Conservation (phyloP, 2,329 filamentous ascomycete genomes). For the Onygena corvina region DNA sequence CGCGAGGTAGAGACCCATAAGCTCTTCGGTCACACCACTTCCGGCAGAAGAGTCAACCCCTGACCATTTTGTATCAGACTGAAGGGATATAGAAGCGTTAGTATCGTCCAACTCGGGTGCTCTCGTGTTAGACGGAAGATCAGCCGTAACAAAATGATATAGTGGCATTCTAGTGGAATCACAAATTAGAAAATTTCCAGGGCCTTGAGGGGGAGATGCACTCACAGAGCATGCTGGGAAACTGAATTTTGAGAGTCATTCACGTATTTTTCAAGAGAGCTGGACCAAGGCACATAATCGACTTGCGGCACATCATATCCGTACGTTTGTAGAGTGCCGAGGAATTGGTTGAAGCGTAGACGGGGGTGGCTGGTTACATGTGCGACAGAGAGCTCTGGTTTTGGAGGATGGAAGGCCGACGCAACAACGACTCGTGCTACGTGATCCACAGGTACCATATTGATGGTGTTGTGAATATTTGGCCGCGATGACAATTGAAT, state of each 20-base stretch:
- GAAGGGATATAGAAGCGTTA: constrained; percentile 55
- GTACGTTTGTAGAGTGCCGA: constrained; percentile 57
- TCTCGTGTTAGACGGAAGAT: constrained; percentile 57
- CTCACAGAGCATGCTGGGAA: constrained; percentile 41
- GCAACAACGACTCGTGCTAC: constrained; percentile 72
- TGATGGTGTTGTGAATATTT: constrained; percentile 73
- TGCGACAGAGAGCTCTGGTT: constrained; percentile 47
- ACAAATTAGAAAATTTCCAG: constrained; percentile 17
- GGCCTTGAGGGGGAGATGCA: constrained; percentile 19
- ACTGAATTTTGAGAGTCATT: constrained; percentile 52
- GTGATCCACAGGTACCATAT: constrained; percentile 76
- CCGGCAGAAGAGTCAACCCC: constrained; percentile 41
- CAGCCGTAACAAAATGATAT: constrained; percentile 59
- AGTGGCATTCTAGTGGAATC: constrained; percentile 44
- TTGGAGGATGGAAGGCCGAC: constrained; percentile 52
- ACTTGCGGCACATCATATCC: constrained; percentile 59
- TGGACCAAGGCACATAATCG: constrained; percentile 57
- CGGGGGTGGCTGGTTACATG: constrained; percentile 73
- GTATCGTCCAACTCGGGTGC: constrained; percentile 63
- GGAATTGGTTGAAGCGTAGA: constrained; percentile 63
- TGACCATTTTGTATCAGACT: constrained; percentile 48
- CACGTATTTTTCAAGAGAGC: constrained; percentile 56
- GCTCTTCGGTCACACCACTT: constrained; percentile 44
- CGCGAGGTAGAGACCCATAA: constrained; percentile 47
- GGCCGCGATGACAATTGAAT: constrained; percentile 64